Conservation (phyloP, 345 rosid species). For the sweet orange (Citrus sinensis) region DNA sequence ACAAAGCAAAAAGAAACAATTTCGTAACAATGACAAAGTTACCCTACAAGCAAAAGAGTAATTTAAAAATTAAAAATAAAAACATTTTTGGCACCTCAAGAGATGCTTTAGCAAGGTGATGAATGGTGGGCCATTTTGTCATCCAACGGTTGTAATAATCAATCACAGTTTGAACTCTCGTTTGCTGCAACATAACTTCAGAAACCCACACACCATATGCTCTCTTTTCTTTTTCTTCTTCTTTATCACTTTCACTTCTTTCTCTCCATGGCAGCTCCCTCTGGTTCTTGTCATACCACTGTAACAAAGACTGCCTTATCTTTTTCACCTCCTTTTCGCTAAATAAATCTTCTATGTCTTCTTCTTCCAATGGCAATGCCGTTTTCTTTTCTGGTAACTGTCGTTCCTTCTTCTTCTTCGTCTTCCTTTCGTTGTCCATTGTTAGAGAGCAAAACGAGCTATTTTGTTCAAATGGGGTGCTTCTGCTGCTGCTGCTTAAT, state of each 20-base stretch:
- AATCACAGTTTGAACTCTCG: constrained; percentile 88
- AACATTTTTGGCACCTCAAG: constrained; percentile 44
- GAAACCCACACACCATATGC: constrained; percentile 97
- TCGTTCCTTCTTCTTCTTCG: neutral
- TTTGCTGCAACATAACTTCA: constrained; percentile 95
- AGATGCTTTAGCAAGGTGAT: constrained; percentile 76
- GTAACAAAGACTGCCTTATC: constrained; percentile 52
- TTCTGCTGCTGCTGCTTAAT: neutral
- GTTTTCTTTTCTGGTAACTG: neutral
- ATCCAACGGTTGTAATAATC: constrained; percentile 91
- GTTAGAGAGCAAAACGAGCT: neutral
- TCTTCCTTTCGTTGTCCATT: neutral
- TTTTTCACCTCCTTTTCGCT: constrained; percentile 40
- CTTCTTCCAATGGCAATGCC: neutral
- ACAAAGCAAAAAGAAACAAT: neutral
- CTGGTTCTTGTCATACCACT: constrained; percentile 67
- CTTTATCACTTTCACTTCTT: constrained; percentile 19
- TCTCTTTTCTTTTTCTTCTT: constrained; percentile 40
- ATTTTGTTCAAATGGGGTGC: neutral
- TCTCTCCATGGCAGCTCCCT: constrained; percentile 89
- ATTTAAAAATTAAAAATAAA: neutral
- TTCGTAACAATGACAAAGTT: neutral
- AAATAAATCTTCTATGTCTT: constrained; percentile 79
- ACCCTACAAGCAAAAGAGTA: neutral
- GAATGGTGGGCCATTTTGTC: constrained; percentile 81